A percentile compares a stretch with the other conserved stretches of the same genome.
Conservation (phyloP, 1,284 basidiomycete genomes). For the Trametes polyzona region DNA sequence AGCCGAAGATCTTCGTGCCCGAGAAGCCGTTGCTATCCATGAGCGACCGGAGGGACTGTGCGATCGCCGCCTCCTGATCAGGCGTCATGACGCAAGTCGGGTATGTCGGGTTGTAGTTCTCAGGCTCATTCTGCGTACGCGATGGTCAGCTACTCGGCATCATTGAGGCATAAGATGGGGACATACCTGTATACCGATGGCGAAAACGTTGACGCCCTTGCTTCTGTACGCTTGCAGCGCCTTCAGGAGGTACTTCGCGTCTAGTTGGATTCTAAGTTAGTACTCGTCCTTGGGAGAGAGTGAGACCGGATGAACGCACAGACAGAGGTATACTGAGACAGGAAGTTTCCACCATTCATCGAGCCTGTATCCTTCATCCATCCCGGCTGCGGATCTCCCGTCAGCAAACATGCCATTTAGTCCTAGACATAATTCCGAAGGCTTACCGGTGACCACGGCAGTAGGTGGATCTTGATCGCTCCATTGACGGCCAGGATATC, state of each 20-base stretch:
- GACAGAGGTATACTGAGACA: constrained; percentile 37
- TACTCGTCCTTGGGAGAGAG: neutral
- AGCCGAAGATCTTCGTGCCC: constrained; percentile 47
- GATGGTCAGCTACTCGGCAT: neutral
- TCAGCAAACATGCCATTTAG: neutral
- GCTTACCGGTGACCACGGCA: constrained; percentile 56
- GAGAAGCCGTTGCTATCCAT: constrained; percentile 49
- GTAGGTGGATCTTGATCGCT: constrained; percentile 44
- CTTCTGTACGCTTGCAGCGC: constrained; percentile 47
- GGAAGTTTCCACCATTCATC: constrained; percentile 49
- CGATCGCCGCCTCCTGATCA: constrained; percentile 45
- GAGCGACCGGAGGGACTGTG: constrained; percentile 42
- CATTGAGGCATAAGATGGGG: neutral
- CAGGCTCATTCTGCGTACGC: constrained; percentile 51
- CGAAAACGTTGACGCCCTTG: constrained; percentile 48
- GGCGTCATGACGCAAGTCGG: constrained; percentile 45
- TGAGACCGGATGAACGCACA: constrained; percentile 37
- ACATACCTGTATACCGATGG: constrained; percentile 43
- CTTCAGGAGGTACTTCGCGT: constrained; percentile 37
- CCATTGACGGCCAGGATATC: constrained; percentile 51
- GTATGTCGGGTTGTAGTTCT: constrained; percentile 47
- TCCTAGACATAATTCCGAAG: neutral
- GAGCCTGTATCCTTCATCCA: constrained; percentile 54
- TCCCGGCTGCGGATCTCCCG: constrained; percentile 52
- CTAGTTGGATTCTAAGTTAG: neutral